phyloP scores from a whole-genome alignment of 2,329 filamentous ascomycete species.

The Apiospora hydei region DNA sequence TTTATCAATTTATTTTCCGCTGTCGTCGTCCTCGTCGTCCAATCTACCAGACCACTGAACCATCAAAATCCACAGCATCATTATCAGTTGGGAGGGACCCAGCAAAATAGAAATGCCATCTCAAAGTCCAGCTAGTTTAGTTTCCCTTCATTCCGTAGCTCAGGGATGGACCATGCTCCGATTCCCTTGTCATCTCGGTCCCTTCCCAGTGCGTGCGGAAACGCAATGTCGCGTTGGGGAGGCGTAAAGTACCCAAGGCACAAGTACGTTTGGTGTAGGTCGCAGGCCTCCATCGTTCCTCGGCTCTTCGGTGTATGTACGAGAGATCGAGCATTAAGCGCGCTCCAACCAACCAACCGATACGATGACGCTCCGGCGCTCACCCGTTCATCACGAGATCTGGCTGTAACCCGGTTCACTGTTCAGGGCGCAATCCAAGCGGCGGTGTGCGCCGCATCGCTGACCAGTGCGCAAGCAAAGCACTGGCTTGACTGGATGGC shows the following conservation, averaged over 20 bases:
- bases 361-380: slow-evolving; percentile 10
- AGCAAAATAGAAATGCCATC: background rate
- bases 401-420: background rate
- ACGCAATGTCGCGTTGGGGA: background rate
- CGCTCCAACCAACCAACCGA: background rate
- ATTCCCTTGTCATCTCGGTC: slow-evolving; percentile 8
- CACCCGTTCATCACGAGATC: slow-evolving; percentile 18
- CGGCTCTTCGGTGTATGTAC: background rate
- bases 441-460: slow-evolving; percentile 9
- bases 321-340: background rate
- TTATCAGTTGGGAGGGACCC: background rate
- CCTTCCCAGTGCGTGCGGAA: background rate
- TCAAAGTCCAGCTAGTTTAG: background rate
- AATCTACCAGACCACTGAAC: slow-evolving; percentile 15
- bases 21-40: background rate
- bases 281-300: background rate
- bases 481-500: slow-evolving; percentile 1
- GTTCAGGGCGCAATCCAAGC: slow-evolving; percentile 12
- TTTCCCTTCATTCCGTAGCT: slow-evolving; percentile 19
- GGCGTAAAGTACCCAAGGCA: background rate
- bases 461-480: background rate
- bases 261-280: background rate
- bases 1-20: no score
- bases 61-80: slow-evolving; percentile 7
- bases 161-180: slow-evolving; percentile 4